These are phyloP conservation scores for Plicaturopsis crispa DNA, from an alignment of 768 basidiomycete genomes.

Conservation along the genomic window DNA sequence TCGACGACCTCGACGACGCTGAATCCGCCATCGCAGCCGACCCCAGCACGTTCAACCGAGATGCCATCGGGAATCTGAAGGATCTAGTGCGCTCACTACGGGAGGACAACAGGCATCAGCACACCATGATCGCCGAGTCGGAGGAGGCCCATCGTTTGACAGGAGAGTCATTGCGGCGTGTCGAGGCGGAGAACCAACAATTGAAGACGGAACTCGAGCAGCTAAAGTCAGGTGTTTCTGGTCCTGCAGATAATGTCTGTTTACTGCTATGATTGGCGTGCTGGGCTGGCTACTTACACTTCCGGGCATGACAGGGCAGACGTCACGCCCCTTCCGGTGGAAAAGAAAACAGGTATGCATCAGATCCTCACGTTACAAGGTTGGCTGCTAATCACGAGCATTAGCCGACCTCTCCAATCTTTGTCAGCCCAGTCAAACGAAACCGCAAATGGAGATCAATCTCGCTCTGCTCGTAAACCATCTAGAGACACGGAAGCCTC, in stretches of 20 bases:
- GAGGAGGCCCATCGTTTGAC: not conserved
- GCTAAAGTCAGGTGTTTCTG: constrained; percentile 11
- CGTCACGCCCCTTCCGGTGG: too few relatives aligned
- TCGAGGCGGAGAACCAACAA: constrained; percentile 14
- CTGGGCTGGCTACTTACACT: too few relatives aligned
- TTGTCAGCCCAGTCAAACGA: not conserved
- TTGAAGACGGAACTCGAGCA: constrained; percentile 14
- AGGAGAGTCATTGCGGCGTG: not conserved
- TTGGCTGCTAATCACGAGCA: not conserved
- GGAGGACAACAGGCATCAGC: not conserved
- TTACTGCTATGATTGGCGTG: too few relatives aligned
- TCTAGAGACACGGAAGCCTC: constrained; percentile 4
- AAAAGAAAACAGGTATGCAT: too few relatives aligned
- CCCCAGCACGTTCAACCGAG: not conserved
- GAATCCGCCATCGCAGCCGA: constrained; percentile 24
- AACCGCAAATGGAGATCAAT: not conserved
- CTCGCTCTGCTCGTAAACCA: not conserved
- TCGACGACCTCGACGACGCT: constrained; percentile 32
- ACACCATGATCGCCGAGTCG: not conserved
- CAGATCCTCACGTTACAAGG: too few relatives aligned
- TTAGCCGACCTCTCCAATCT: not conserved
- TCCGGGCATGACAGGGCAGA: too few relatives aligned
- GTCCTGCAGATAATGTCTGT: not conserved
- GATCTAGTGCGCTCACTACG: not conserved
- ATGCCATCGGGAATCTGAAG: not conserved